phyloP scores from a whole-genome alignment of 2,329 filamentous ascomycete species.

The Apiospora aurea region DNA sequence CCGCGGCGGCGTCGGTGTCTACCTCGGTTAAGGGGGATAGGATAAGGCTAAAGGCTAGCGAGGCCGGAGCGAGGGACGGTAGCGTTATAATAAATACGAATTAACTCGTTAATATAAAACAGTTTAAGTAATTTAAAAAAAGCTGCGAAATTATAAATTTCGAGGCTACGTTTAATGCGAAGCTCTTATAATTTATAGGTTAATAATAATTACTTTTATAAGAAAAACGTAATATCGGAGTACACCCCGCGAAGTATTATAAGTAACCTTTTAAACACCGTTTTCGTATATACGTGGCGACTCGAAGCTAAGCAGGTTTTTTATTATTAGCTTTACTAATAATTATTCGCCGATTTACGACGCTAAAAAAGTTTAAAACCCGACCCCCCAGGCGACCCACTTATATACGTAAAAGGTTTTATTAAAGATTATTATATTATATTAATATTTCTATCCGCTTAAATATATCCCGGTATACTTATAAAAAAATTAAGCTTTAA shows the following conservation, averaged over 20 bases:
- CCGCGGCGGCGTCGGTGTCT: constrained; percentile 40
- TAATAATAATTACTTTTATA: background rate
- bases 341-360: constrained; percentile 9
- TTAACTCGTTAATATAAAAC: background rate
- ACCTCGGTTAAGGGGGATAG: constrained; percentile 36
- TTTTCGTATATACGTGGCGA: too few species aligned
- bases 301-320: background rate
- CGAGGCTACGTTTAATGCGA: background rate
- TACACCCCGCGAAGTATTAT: background rate
- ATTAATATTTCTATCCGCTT: background rate
- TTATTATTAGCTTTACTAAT: background rate
- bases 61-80: constrained; percentile 36
- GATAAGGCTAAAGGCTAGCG: constrained; percentile 35
- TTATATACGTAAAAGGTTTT: background rate
- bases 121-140: background rate
- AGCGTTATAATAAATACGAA: constrained; percentile 32
- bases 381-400: background rate
- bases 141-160: background rate
- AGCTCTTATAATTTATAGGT: background rate
- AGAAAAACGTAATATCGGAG: background rate
- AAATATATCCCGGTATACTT: too few species aligned
- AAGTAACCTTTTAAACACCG: background rate
- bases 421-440: background rate
- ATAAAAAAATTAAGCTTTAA: background rate
- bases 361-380: background rate